Conservation (phyloP, 345 rosid genomes). For the Lepidium africanum region DNA sequence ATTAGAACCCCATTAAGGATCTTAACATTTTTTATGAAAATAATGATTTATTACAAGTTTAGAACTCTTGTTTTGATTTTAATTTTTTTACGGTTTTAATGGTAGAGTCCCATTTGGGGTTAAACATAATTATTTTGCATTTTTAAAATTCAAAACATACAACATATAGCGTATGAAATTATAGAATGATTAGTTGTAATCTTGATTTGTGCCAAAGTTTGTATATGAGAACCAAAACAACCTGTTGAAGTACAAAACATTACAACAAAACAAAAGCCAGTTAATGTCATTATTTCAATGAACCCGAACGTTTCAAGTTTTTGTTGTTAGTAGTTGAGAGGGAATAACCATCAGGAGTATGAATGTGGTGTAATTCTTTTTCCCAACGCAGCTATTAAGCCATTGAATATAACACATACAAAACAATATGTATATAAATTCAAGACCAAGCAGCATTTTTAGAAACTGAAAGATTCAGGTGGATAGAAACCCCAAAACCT, state of each 20-base stretch:
- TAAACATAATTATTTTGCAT: too few species aligned
- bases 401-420: slow-evolving; percentile 44
- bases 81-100: too few species aligned
- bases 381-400: slow-evolving; percentile 92
- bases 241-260: slow-evolving; percentile 34
- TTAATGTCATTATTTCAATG: background rate
- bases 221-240: slow-evolving; percentile 37
- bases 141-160: too few species aligned
- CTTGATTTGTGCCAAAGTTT: too few species aligned
- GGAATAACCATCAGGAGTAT: slow-evolving; percentile 58
- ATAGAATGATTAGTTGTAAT: too few species aligned
- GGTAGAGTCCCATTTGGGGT: too few species aligned
- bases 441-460: background rate
- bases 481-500: background rate
- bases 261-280: background rate
- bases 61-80: too few species aligned
- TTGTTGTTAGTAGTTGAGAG: background rate
- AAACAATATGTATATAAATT: background rate
- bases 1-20: too few species aligned
- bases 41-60: too few species aligned
- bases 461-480: background rate
- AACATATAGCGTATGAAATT: too few species aligned
- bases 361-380: slow-evolving; percentile 82
- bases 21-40: too few species aligned
- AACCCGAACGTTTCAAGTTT: background rate